phyloP scores from a whole-genome alignment of 1,139 yeast genomes.

The Meyerozyma smithsonii region DNA sequence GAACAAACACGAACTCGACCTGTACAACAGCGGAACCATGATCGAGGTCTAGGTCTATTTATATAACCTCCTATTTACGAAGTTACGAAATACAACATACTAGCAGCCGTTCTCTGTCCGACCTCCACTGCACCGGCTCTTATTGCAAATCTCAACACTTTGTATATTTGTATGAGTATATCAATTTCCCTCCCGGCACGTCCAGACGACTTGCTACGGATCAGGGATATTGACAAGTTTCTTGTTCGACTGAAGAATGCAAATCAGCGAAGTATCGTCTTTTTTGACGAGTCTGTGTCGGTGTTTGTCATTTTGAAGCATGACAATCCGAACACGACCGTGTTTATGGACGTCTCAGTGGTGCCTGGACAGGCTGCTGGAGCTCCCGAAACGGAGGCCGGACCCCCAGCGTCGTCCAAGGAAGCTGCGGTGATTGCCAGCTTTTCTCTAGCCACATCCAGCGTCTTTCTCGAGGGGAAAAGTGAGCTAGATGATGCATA shows the following conservation, averaged over 20 bases:
- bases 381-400: slow-evolving; percentile 2
- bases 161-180: background rate
- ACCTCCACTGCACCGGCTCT: background rate
- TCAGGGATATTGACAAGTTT: background rate
- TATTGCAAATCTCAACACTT: background rate
- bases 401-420: slow-evolving; percentile 3
- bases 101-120: too few relatives aligned
- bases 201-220: background rate
- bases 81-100: too few relatives aligned
- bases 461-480: slow-evolving; percentile 12
- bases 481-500: slow-evolving; percentile 8
- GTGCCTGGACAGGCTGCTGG: slow-evolving; percentile 4
- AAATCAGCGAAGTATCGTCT: slow-evolving; percentile 17
- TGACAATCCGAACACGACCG: slow-evolving; percentile 8
- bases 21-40: background rate
- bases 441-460: slow-evolving; percentile 10
- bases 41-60: too few relatives aligned
- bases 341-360: slow-evolving; percentile 5
- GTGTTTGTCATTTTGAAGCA: slow-evolving; percentile 27
- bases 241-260: background rate
- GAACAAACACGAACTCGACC: background rate
- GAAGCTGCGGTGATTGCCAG: slow-evolving; percentile 11
- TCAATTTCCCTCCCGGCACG: background rate
- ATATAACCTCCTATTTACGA: too few relatives aligned
- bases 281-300: slow-evolving; percentile 36